phyloP scores from a whole-genome alignment of 2,329 filamentous ascomycete species.

The Penicillium hesseltinei region DNA sequence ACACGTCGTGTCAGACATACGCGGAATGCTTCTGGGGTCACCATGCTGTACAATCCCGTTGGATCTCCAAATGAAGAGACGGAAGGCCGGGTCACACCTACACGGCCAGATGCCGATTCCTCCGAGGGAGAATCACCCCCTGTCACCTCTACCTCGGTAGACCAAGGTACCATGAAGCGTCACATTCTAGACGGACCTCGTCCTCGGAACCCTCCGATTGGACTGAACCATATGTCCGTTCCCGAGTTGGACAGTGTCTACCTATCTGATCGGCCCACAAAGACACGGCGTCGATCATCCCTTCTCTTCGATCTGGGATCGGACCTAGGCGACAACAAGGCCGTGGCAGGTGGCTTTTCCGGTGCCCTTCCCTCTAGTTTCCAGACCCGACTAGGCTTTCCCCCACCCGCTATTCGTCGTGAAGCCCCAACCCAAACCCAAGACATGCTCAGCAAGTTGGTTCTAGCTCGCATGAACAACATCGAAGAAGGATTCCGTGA shows the following conservation, averaged over 20 bases:
- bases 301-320: slow-evolving; percentile 72
- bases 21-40: slow-evolving; percentile 76
- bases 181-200: slow-evolving; percentile 38
- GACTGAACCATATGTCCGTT: slow-evolving; percentile 55
- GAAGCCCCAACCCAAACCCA: slow-evolving; percentile 55
- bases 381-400: slow-evolving; percentile 75
- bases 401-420: slow-evolving; percentile 59
- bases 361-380: slow-evolving; percentile 71
- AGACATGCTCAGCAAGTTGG: slow-evolving; percentile 73
- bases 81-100: slow-evolving; percentile 23
- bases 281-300: slow-evolving; percentile 55
- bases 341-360: slow-evolving; percentile 60
- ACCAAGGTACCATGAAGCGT: slow-evolving; percentile 47
- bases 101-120: slow-evolving; percentile 26
- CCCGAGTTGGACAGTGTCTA: slow-evolving; percentile 57
- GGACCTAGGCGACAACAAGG: slow-evolving; percentile 64
- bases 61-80: slow-evolving; percentile 40
- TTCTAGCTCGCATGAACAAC: slow-evolving; percentile 87
- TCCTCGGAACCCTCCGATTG: slow-evolving; percentile 57
- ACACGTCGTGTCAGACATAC: slow-evolving; percentile 53
- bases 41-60: slow-evolving; percentile 77
- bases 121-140: slow-evolving; percentile 38
- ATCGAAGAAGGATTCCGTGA: slow-evolving; percentile 88
- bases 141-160: slow-evolving; percentile 35
- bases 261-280: slow-evolving; percentile 41